Evolutionary conservation across 441 rosid species (phyloP).

Genomic region (Gossypium trilobum): DNA sequence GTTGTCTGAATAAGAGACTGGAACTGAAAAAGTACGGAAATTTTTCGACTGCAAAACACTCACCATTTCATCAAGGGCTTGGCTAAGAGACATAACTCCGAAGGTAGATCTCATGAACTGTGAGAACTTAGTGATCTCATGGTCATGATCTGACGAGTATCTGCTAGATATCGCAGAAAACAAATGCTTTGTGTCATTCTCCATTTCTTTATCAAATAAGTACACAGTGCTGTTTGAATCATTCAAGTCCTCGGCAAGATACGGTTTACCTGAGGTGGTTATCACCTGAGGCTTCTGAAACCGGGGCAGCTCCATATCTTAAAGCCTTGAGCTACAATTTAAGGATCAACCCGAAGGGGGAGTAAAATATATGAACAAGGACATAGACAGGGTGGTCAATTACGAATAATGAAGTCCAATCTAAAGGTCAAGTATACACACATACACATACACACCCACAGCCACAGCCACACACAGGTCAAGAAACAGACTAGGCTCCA

Average conservation of each 20-base stretch:
- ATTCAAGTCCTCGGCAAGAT: neutral
- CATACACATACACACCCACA: neutral
- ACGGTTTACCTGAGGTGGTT: constrained; percentile 31
- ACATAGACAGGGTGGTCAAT: neutral
- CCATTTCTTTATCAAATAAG: neutral
- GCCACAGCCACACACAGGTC: neutral
- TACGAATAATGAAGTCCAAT: neutral
- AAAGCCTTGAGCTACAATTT: constrained; percentile 58
- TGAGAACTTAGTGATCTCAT: constrained; percentile 28
- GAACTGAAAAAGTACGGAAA: neutral
- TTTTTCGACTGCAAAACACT: constrained; percentile 17
- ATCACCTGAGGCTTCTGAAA: constrained; percentile 27
- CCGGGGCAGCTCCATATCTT: constrained; percentile 59
- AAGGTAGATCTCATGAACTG: constrained; percentile 38
- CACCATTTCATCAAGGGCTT: constrained; percentile 56
- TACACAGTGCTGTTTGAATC: neutral
- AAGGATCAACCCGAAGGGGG: neutral
- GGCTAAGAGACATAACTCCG: constrained; percentile 37
- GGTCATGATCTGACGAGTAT: constrained; percentile 29
- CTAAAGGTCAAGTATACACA: neutral
- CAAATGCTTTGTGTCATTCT: neutral
- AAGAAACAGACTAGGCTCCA: too few relatives aligned
- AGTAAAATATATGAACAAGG: neutral
- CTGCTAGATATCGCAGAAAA: constrained; percentile 21
- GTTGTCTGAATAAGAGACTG: neutral